Base-by-base conservation (phyloP, 352 stramenopile genomes). In the Phytopythium ostracodes region DNA sequence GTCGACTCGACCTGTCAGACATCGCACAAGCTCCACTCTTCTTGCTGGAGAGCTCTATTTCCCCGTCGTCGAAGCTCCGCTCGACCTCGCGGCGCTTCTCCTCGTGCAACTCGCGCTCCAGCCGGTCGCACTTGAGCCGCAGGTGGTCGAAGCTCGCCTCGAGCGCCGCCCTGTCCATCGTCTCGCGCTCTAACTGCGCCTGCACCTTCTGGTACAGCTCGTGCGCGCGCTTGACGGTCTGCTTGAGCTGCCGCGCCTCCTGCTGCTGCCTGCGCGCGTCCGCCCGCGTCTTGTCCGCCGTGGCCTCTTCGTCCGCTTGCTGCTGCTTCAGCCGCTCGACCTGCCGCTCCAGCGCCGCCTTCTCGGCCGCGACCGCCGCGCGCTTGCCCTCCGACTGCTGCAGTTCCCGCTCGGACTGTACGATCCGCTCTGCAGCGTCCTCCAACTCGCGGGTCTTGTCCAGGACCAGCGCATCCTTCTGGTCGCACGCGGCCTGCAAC, bases 211-310 rank as follows among this genome's bases (percentile, higher is more conserved):
- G 75, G 42, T 87, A 83, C 36, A 84, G 57, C 8, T 87, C 78
- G 43, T 92, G 80, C 11, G 78, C 80, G n/a, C 72, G 72, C 50
- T 79, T 81, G 2, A 81, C 72, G 0, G 77, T 70, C 52, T 88
- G 80, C 33, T 76, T 80, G 1, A 92, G 64, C 24, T 81, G 72
- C 4, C 70, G 67, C n/a, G 86, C 52, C n/a, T 90, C 80, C n/a
- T 84, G 76, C 35, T 82, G 71, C 43, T 86, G 77, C 25, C 66
- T 74, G 24, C 72, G 69, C 10, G 73, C 67, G 2, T 67, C 67
- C 2, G 67, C 61, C 27, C 71, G 76, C 2, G 76, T 71, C 44
- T 76, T 68, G 38, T 83, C 71, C 0, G 76, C 66, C 42, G 81
- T 79, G 22, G 81, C 75, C 67, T 87, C 80, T 27, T 84, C 70